Percentiles rank a stretch among this genome's conserved stretches.
These are phyloP conservation scores for Trypanosoma congolense DNA, from an alignment of 208 protist species.

Conservation along the genomic window DNA sequence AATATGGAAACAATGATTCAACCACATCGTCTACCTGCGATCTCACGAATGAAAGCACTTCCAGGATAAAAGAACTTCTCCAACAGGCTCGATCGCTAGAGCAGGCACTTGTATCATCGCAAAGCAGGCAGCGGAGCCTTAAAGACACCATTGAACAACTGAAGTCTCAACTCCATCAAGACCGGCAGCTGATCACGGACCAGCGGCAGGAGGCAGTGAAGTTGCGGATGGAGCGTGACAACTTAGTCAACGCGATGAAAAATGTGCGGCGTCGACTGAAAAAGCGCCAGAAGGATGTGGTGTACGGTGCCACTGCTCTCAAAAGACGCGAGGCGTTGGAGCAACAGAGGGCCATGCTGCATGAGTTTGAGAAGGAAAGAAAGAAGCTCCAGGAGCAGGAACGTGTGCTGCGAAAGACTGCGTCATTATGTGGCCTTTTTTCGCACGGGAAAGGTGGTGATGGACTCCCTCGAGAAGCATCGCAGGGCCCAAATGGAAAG, in stretches of 20 bases:
- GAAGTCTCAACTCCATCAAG: slow-evolving; percentile 45
- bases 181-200: slow-evolving; percentile 63
- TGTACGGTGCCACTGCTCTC: slow-evolving; percentile 53
- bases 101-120: slow-evolving; percentile 36
- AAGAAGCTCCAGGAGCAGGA: slow-evolving; percentile 32
- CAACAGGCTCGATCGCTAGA: slow-evolving; percentile 38
- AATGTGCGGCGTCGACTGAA: slow-evolving; percentile 23
- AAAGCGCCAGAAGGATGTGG: slow-evolving; percentile 70
- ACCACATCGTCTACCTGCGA: too few species aligned
- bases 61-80: slow-evolving; percentile 36
- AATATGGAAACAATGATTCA: not conserved
- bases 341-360: slow-evolving; percentile 28
- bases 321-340: slow-evolving; percentile 35
- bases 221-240: slow-evolving; percentile 33
- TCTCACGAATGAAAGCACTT: too few species aligned
- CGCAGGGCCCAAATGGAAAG: slow-evolving; percentile 2
- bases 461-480: too few species aligned
- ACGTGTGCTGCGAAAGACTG: slow-evolving; percentile 22
- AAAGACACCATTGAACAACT: slow-evolving; percentile 23
- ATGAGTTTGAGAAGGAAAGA: slow-evolving; percentile 38
- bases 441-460: too few species aligned
- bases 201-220: slow-evolving; percentile 42
- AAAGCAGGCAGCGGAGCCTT: slow-evolving; percentile 35
- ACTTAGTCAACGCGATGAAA: slow-evolving; percentile 22
- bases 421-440: too few species aligned